phyloP scores from a whole-genome alignment of 176 grass and related monocot genomes.

The Secale cereale region DNA sequence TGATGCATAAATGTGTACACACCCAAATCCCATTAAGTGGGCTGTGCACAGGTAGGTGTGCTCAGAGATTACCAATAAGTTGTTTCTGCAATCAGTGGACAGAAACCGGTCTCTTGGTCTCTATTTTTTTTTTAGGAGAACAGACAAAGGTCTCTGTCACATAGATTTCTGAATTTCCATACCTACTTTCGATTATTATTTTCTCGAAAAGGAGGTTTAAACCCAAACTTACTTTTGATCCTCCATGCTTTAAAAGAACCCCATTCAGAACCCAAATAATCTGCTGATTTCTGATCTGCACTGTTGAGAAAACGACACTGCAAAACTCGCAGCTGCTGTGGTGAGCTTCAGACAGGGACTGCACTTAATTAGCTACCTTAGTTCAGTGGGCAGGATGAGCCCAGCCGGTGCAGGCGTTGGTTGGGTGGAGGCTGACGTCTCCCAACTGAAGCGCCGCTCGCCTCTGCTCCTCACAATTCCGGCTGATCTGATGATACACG shows the following conservation, averaged over 20 bases:
- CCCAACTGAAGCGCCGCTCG: constrained; percentile 1
- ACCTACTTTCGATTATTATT: neutral
- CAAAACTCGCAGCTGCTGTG: constrained; percentile 6
- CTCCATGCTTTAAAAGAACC: too few species aligned
- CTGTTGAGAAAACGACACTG: too few species aligned
- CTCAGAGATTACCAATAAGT: neutral
- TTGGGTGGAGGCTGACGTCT: constrained; percentile 35
- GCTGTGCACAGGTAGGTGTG: constrained; percentile 34
- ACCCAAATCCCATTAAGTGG: constrained; percentile 6
- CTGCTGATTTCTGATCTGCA: constrained; percentile 23
- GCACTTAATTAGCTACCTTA: neutral
- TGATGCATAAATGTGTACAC: constrained; percentile 10
- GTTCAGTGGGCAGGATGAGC: constrained; percentile 17
- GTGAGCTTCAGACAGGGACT: neutral
- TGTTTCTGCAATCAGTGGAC: constrained; percentile 1
- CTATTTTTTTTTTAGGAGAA: too few species aligned
- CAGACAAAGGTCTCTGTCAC: constrained; percentile 1
- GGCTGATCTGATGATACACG: constrained; percentile 36
- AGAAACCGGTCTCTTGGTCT: neutral
- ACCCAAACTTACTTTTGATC: too few species aligned
- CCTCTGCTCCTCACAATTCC: constrained; percentile 28
- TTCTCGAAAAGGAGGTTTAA: too few species aligned
- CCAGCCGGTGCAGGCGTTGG: neutral
- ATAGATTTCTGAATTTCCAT: constrained; percentile 24
- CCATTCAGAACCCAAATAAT: too few species aligned